Percentiles rank a stretch among this genome's conserved stretches.
These are phyloP conservation scores for Calcarisporium arbuscula DNA, from an alignment of 2,329 filamentous ascomycete species.

Conservation along the genomic window DNA sequence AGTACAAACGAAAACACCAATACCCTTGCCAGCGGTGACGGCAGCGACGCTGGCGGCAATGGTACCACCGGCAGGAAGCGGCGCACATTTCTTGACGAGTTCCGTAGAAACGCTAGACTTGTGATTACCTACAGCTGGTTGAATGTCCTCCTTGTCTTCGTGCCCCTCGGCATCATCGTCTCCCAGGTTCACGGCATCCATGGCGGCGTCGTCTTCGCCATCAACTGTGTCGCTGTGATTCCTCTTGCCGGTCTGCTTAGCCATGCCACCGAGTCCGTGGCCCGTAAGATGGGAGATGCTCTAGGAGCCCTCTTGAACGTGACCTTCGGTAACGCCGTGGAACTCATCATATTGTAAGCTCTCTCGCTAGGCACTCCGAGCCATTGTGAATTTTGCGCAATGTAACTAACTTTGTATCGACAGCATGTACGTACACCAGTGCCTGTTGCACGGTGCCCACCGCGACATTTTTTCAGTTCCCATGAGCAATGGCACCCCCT, in stretches of 20 bases:
- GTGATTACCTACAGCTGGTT: slow-evolving; percentile 68
- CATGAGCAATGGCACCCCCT: too few relatives aligned
- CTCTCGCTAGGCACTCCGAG: too few relatives aligned
- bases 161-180: slow-evolving; percentile 68
- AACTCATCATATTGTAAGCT: slow-evolving; percentile 67
- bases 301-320: slow-evolving; percentile 69
- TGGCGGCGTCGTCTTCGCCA: slow-evolving; percentile 60
- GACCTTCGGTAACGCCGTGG: slow-evolving; percentile 73
- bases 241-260: slow-evolving; percentile 66
- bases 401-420: too few relatives aligned
- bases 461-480: too few relatives aligned
- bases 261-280: slow-evolving; percentile 70
- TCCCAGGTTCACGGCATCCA: slow-evolving; percentile 46
- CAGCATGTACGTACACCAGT: slow-evolving; percentile 45
- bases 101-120: slow-evolving; percentile 46
- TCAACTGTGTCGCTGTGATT: slow-evolving; percentile 71
- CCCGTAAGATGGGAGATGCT: slow-evolving; percentile 64
- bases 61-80: slow-evolving; percentile 20
- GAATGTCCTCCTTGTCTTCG: slow-evolving; percentile 71
- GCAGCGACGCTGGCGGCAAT: slow-evolving; percentile 20
- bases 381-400: too few relatives aligned
- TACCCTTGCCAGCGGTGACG: slow-evolving; percentile 13
- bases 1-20: slow-evolving; percentile 21
- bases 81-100: slow-evolving; percentile 39
- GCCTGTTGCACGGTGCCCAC: slow-evolving; percentile 5